Percentiles rank a stretch among this genome's conserved stretches.
Conservation (phyloP, 257 asterid genomes). For the Nicotiana tabacum region DNA sequence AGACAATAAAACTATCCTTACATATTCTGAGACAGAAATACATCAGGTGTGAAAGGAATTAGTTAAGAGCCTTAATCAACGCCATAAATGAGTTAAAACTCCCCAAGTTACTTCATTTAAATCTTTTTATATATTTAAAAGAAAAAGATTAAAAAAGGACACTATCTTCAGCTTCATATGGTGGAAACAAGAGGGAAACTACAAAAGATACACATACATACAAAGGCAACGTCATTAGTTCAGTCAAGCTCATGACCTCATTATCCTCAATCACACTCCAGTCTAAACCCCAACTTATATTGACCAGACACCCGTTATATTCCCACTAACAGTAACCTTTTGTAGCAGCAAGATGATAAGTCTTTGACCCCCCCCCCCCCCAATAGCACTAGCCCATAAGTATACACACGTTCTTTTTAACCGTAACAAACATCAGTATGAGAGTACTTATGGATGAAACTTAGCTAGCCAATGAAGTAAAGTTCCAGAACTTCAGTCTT, state of each 20-base stretch:
- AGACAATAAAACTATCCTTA: neutral
- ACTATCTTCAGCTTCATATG: neutral
- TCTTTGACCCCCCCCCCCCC: neutral
- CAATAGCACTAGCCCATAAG: neutral
- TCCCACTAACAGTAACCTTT: neutral
- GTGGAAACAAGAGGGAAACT: neutral
- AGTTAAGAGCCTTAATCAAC: neutral
- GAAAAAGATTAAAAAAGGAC: neutral
- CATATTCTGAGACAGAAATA: neutral
- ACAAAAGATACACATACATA: neutral
- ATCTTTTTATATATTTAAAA: neutral
- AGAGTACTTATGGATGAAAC: neutral
- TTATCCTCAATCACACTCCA: conserved; percentile 1
- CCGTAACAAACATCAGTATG: neutral
- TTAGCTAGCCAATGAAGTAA: neutral
- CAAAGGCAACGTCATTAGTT: neutral
- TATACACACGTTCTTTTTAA: neutral
- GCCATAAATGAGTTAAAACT: neutral
- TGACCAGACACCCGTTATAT: neutral
- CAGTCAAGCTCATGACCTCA: neutral
- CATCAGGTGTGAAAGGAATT: neutral
- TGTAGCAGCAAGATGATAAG: neutral
- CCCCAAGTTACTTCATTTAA: neutral
- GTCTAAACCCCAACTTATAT: neutral
- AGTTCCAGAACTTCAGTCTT: neutral